phyloP scores from a whole-genome alignment of 1,284 basidiomycete species.

The Dichomitus squalens region DNA sequence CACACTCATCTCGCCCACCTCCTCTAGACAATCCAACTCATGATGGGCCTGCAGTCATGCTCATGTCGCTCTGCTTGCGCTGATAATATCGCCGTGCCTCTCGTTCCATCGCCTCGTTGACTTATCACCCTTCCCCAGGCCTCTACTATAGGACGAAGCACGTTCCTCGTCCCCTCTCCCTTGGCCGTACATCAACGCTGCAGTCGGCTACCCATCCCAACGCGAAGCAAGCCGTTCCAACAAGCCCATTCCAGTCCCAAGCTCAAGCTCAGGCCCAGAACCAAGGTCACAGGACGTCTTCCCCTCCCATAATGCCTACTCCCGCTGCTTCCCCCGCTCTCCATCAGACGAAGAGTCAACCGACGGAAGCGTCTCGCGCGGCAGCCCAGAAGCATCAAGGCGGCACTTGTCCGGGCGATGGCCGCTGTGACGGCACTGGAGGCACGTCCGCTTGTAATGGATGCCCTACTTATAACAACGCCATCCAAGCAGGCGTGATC shows the following conservation, averaged over 20 bases:
- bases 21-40: conserved; percentile 17
- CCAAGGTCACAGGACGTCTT: conserved; percentile 29
- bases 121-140: conserved; percentile 31
- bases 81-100: conserved; percentile 22
- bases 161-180: conserved; percentile 39
- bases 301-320: conserved; percentile 35
- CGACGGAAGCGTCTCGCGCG: conserved; percentile 20
- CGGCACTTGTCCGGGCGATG: conserved; percentile 94
- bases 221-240: conserved; percentile 20
- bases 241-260: conserved; percentile 18
- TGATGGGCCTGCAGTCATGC: conserved; percentile 28
- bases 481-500: conserved; percentile 43
- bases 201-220: conserved; percentile 36
- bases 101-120: conserved; percentile 16
- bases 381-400: conserved; percentile 38
- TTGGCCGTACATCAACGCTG: conserved; percentile 32
- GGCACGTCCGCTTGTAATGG: conserved; percentile 89
- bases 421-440: conserved; percentile 93
- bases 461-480: conserved; percentile 94
- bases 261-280: conserved; percentile 11
- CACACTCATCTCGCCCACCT: conserved; percentile 23
- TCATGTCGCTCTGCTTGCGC: conserved; percentile 25
- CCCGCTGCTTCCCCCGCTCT: conserved; percentile 35
- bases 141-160: conserved; percentile 41
- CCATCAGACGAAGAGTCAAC: conserved; percentile 17